Base-by-base conservation (phyloP, 2,329 filamentous ascomycete genomes). In the Apiospora hydei region DNA sequence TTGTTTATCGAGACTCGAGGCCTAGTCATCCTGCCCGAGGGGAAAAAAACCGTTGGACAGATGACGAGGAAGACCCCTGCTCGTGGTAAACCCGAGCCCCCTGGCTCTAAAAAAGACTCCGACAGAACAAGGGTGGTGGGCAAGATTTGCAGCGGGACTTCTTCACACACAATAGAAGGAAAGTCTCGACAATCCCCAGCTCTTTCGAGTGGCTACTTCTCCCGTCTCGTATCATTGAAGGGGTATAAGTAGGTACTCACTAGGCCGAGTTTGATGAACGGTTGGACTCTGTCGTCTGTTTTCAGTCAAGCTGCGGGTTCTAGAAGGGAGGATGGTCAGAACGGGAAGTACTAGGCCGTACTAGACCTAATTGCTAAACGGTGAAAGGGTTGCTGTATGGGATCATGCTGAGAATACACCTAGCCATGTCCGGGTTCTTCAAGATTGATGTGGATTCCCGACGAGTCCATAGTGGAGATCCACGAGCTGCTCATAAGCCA, bases 51-150 rank as follows among this genome's bases (percentile, higher is more conserved):
- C 34, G 8, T 41, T n/a, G 34, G 2, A 38, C 1, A 38, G n/a
- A n/a, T n/a, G 16, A 61, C 53, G 57, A 41, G 57, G 30, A 13
- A 41, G 57, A 64, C 57, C 57, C 57, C 34, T 64, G 57, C 21
- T 64, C 34, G 57, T n/a, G 8, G 24, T 24, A 13, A 10, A 18
- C 53, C 18, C 10, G 18, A 41, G 18, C n/a, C 57, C 57, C 57
- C 34, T 38, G 21, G 57, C 34, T 41, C n/a, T 18, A n/a, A 13
- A 30, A n/a, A 64, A 64, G 11, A 24, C 21, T 41, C 57, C n/a
- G 8, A n/a, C 57, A 41, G 34, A 21, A 18, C 57, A 21, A 41
- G 30, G 30, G 34, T 14, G 10, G 21, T 41, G 3, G 11, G 1
- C 57, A 41, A 38, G n/a, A 41, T 64, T 41, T 41, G 57, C 57